Evolutionary conservation across 257 asterid species (phyloP).

Genomic region (Jacaranda mimosifolia): DNA sequence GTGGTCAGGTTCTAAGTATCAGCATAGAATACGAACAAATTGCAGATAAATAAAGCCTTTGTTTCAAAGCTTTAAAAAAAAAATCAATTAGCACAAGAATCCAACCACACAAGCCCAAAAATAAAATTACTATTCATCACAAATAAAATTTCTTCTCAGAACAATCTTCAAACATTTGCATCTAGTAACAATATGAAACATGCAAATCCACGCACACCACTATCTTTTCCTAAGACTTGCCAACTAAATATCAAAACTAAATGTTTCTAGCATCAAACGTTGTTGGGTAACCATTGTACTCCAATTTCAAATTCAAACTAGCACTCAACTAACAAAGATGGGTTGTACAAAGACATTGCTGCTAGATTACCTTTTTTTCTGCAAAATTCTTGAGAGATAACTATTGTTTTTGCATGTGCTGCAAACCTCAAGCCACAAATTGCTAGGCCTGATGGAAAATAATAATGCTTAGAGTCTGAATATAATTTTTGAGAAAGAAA

Average conservation of each 20-base stretch:
- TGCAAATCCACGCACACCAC: constrained; percentile 1
- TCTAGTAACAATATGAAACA: neutral
- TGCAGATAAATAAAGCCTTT: neutral
- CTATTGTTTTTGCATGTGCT: too few species aligned
- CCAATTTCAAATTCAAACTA: constrained; percentile 60
- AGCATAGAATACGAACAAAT: neutral
- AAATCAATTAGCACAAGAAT: neutral
- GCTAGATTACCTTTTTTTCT: too few species aligned
- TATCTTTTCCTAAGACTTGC: neutral
- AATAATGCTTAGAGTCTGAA: too few species aligned
- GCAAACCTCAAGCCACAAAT: too few species aligned
- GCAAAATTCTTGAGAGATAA: too few species aligned
- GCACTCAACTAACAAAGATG: constrained; percentile 38
- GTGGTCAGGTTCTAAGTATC: neutral
- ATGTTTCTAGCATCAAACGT: constrained; percentile 40
- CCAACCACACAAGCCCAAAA: neutral
- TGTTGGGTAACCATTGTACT: constrained; percentile 52
- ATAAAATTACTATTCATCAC: neutral
- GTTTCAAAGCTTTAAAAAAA: neutral
- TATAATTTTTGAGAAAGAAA: too few species aligned
- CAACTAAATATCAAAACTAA: constrained; percentile 45
- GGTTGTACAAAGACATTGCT: too few species aligned
- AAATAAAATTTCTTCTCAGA: constrained; percentile 23
- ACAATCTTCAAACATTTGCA: constrained; percentile 41
- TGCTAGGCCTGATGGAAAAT: too few species aligned